Percentiles rank a stretch among this genome's conserved stretches.
phyloP scores from a whole-genome alignment of 768 basidiomycete species.

The Cyclocybe aegerita region DNA sequence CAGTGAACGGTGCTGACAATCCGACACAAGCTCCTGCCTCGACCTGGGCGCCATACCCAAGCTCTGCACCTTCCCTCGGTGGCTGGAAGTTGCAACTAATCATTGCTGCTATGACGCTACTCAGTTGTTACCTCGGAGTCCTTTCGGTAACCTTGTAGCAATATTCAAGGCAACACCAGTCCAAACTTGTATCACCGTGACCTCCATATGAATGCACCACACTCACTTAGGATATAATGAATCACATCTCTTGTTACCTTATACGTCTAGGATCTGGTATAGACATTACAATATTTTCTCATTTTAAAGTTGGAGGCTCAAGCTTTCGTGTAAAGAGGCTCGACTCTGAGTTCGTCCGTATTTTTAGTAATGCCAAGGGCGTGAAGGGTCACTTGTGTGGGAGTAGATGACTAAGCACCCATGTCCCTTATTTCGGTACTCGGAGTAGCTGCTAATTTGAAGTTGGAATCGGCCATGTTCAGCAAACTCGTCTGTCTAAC shows the following conservation, averaged over 20 bases:
- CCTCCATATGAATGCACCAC: too few species aligned
- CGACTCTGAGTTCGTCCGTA: too few species aligned
- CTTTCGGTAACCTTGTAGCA: conserved; percentile 15
- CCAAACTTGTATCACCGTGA: too few species aligned
- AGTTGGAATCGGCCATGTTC: conserved; percentile 40
- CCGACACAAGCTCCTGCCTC: conserved; percentile 35
- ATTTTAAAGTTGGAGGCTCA: too few species aligned
- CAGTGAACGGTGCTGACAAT: conserved; percentile 34
- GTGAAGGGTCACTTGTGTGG: background rate
- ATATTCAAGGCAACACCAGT: background rate
- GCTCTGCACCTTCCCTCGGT: conserved; percentile 13
- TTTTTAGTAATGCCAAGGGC: too few species aligned
- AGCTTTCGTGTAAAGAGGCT: too few species aligned
- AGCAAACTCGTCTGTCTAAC: conserved; percentile 41
- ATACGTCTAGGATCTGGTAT: too few species aligned
- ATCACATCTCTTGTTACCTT: too few species aligned
- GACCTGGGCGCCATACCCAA: conserved; percentile 27
- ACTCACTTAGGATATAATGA: too few species aligned
- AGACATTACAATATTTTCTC: too few species aligned
- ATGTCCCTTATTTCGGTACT: background rate
- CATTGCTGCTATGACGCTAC: conserved; percentile 10
- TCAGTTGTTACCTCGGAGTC: conserved; percentile 11
- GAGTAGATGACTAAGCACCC: conserved; percentile 14
- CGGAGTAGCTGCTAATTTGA: background rate
- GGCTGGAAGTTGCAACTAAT: conserved; percentile 6